A percentile compares a stretch with the other conserved stretches of the same genome.
Conservation (phyloP, 2,329 filamentous ascomycete species). For the Epicoccum sorghinum region DNA sequence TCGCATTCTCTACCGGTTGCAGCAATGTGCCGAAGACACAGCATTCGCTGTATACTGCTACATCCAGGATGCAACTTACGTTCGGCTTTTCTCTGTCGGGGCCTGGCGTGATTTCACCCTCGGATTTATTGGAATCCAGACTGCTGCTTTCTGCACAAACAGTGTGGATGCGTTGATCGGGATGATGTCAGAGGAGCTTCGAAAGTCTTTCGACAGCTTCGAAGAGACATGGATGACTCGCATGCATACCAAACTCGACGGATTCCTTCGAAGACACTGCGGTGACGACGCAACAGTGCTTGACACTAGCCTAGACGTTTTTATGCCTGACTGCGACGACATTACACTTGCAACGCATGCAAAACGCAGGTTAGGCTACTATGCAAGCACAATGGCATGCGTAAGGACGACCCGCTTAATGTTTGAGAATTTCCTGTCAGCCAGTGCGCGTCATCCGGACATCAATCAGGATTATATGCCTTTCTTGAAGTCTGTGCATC, state of each 20-base stretch:
- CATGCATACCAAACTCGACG: not conserved
- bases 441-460: not conserved
- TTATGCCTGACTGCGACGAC: slow-evolving; percentile 2
- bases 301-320: not conserved
- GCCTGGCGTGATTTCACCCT: slow-evolving; percentile 42
- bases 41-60: slow-evolving; percentile 32
- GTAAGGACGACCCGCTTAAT: not conserved
- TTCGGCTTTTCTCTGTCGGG: slow-evolving; percentile 34
- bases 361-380: slow-evolving; percentile 2
- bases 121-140: slow-evolving; percentile 38
- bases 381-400: not conserved
- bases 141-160: slow-evolving; percentile 43
- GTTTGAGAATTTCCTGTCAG: not conserved
- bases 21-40: slow-evolving; percentile 15
- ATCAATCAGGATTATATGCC: not conserved
- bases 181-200: not conserved
- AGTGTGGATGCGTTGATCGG: slow-evolving; percentile 23
- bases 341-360: slow-evolving; percentile 1
- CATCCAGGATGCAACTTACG: slow-evolving; percentile 38
- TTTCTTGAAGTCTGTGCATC: slow-evolving; percentile 10
- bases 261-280: slow-evolving; percentile 2
- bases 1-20: slow-evolving; percentile 5
- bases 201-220: not conserved
- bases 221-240: not conserved
- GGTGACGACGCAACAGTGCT: not conserved